phyloP scores from a whole-genome alignment of 73 alveolate genomes.

The Breviolum minutum region DNA sequence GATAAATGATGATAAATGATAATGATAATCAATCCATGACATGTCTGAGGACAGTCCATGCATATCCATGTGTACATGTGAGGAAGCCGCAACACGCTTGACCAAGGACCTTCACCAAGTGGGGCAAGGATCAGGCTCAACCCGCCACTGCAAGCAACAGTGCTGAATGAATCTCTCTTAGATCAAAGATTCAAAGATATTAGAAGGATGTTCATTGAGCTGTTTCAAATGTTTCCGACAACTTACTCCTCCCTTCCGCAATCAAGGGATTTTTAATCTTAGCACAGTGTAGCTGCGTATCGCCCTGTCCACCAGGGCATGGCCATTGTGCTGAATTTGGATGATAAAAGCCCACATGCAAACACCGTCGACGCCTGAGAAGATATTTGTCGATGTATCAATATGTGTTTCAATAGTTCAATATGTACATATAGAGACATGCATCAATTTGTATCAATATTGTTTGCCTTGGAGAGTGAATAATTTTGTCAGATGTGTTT shows the following conservation, averaged over 20 bases:
- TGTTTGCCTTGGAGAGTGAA: no score
- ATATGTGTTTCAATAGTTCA: no score
- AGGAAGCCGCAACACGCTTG: not conserved
- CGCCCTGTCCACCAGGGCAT: slow-evolving; percentile 9
- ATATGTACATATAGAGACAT: no score
- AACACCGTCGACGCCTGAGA: slow-evolving; percentile 2
- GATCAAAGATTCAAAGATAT: no score
- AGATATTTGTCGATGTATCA: no score
- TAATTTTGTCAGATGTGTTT: no score
- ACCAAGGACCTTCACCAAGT: not conserved
- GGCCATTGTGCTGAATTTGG: slow-evolving; percentile 73
- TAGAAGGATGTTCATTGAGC: not conserved
- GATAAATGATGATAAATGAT: no score
- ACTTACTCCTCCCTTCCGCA: not conserved
- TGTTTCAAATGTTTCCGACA: not conserved
- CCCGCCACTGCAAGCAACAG: no score
- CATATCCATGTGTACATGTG: not conserved
- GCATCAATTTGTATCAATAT: no score
- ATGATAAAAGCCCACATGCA: slow-evolving; percentile 53
- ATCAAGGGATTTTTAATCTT: not conserved
- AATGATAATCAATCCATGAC: no score
- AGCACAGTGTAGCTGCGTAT: not conserved
- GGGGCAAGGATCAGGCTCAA: slow-evolving; percentile 8
- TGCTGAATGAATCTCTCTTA: no score
- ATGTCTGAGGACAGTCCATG: no score